phyloP scores from a whole-genome alignment of 2,329 filamentous ascomycete species.

The Ascochyta lentis region DNA sequence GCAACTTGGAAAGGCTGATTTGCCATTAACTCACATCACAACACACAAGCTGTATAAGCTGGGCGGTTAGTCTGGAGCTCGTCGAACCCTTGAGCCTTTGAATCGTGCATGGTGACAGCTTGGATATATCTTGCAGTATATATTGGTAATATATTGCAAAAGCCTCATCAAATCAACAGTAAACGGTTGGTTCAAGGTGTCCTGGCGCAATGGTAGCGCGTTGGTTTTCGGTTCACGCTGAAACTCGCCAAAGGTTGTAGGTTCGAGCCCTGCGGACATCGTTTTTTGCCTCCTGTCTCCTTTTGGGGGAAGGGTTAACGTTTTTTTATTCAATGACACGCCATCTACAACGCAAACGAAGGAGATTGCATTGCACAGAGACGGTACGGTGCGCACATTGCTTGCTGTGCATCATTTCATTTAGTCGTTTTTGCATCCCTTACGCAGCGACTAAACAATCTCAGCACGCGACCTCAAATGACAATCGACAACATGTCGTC shows the following conservation, averaged over 20 bases:
- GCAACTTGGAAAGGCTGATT: too few relatives aligned
- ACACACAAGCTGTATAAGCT: too few relatives aligned
- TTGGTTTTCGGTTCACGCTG: slow-evolving; percentile 32
- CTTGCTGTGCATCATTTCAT: not conserved
- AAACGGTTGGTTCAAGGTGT: slow-evolving; percentile 13
- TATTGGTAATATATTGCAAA: not conserved
- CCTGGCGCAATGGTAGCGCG: slow-evolving; percentile 37
- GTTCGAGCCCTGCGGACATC: slow-evolving; percentile 20
- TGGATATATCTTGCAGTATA: not conserved
- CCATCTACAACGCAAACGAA: too few relatives aligned
- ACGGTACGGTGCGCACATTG: not conserved
- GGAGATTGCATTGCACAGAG: not conserved
- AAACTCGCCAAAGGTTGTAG: slow-evolving; percentile 33
- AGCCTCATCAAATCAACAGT: not conserved
- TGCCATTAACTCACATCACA: too few relatives aligned
- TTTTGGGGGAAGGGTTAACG: too few relatives aligned
- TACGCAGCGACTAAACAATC: not conserved
- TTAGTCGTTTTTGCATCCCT: not conserved
- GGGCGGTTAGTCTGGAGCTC: too few relatives aligned
- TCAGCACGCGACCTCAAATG: slow-evolving; percentile 9
- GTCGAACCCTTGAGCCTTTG: too few relatives aligned
- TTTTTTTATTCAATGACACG: too few relatives aligned
- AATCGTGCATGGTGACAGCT: not conserved
- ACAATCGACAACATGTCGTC: slow-evolving; percentile 18
- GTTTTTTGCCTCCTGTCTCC: not conserved